Base-by-base conservation (phyloP, 352 stramenopile genomes). In the Pythium monospermum region DNA sequence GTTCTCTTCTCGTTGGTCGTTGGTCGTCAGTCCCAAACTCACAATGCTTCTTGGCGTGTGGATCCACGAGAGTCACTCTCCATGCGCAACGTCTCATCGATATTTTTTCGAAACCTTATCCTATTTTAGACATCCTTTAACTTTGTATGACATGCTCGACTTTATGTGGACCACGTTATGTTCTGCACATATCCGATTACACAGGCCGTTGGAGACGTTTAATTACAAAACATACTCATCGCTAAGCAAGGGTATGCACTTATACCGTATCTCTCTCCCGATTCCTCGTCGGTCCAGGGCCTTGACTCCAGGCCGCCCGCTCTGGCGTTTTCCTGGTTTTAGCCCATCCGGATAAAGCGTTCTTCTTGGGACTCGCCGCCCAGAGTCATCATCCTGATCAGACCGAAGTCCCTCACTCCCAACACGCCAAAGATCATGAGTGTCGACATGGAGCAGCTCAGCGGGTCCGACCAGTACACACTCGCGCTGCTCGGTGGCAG, bases 401-500 rank as follows among this genome's bases (percentile, higher is more conserved):
- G n/a, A n/a, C n/a, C n/a, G n/a, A n/a, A n/a, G n/a, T n/a, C n/a
- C n/a, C n/a, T n/a, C n/a, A n/a, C n/a, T n/a, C n/a, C n/a, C n/a
- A n/a, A n/a, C n/a, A n/a, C n/a, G n/a, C n/a, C n/a, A n/a, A n/a
- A n/a, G n/a, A 57, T 27, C 23, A 59, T 59, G 43, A 53, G 48
- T 23, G 48, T 60, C n/a, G 44, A 62, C 35, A 54, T 61, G 59
- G 59, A 66, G 32, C 52, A 62, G n/a, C n/a, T n/a, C n/a, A n/a
- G n/a, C 22, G 47, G 39, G 16, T 49, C 51, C n/a, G 57, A 61
- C 59, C 51, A 66, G 44, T 59, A 85, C 57, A 67, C 76, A 57
- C 76, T 87, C 32, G 66, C 76, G 49, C 59, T 87, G 44, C 69
- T 86, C 18, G n/a, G n/a, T n/a, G 62, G 66, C 40, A 79, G 72